Evolutionary conservation across 2,329 filamentous ascomycete species (phyloP).

Genomic region (Elsinoe perseae): DNA sequence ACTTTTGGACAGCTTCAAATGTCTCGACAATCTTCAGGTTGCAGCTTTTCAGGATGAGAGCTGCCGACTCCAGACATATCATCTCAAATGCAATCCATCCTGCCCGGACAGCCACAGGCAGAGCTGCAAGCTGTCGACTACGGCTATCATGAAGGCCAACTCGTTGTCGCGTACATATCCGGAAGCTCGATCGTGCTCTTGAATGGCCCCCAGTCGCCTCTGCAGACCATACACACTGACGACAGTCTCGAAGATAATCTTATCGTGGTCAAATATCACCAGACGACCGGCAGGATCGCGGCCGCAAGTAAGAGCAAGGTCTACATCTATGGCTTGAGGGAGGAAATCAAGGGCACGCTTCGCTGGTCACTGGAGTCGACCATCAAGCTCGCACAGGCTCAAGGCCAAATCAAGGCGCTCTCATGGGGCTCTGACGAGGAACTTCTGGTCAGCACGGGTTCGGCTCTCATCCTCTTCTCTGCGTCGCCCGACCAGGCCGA

Average conservation of each 20-base stretch:
- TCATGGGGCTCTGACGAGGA: constrained; percentile 88
- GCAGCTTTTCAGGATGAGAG: neutral
- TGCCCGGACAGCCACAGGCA: constrained; percentile 70
- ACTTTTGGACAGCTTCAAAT: neutral
- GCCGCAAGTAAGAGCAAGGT: constrained; percentile 59
- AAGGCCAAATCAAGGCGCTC: constrained; percentile 50
- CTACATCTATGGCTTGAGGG: constrained; percentile 70
- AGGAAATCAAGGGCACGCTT: constrained; percentile 68
- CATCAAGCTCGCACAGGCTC: constrained; percentile 41
- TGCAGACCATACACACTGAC: constrained; percentile 89
- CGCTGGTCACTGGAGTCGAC: constrained; percentile 56
- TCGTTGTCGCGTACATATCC: constrained; percentile 78
- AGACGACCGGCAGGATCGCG: constrained; percentile 76
- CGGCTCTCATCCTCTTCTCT: constrained; percentile 62
- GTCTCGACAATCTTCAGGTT: neutral
- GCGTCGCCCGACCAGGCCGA: constrained; percentile 21
- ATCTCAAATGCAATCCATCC: constrained; percentile 59
- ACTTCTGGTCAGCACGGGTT: constrained; percentile 64
- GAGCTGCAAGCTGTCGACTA: constrained; percentile 70
- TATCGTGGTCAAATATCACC: constrained; percentile 72
- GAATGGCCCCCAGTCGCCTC: constrained; percentile 60
- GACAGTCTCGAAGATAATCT: constrained; percentile 52
- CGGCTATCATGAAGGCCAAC: constrained; percentile 63
- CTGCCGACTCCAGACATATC: neutral
- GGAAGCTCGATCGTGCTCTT: constrained; percentile 83